phyloP scores from a whole-genome alignment of 2,329 filamentous ascomycete species.

The Trichoderma cornu-damae region DNA sequence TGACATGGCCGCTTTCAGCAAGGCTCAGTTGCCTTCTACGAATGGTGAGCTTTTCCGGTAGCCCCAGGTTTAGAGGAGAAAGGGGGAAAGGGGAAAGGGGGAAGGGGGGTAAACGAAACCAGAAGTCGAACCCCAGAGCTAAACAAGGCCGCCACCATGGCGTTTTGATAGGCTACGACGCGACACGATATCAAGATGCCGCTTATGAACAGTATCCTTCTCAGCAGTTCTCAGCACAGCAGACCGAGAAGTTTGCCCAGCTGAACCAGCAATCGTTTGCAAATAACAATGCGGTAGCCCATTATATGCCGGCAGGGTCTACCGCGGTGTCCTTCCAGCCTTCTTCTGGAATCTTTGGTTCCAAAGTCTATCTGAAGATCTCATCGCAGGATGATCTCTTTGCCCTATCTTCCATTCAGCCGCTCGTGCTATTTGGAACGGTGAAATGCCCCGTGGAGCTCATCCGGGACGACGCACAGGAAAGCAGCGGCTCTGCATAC shows the following conservation, averaged over 20 bases:
- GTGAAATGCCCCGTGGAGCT: constrained; percentile 59
- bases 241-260: constrained; percentile 47
- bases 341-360: constrained; percentile 60
- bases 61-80: background rate
- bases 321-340: constrained; percentile 68
- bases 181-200: constrained; percentile 56
- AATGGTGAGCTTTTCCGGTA: constrained; percentile 63
- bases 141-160: background rate
- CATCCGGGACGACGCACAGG: constrained; percentile 53
- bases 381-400: constrained; percentile 69
- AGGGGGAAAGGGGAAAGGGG: background rate
- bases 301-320: constrained; percentile 55
- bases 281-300: constrained; percentile 58
- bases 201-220: constrained; percentile 48
- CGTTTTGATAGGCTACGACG: constrained; percentile 48
- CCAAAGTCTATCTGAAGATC: constrained; percentile 68
- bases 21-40: constrained; percentile 68
- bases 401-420: constrained; percentile 49
- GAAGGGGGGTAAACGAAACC: background rate
- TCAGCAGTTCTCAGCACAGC: constrained; percentile 44
- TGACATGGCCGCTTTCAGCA: constrained; percentile 59
- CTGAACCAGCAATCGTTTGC: constrained; percentile 53
- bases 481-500: constrained; percentile 61
- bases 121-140: background rate
- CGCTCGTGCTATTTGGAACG: constrained; percentile 72